phyloP scores from a whole-genome alignment of 495 filamentous ascomycete species.

The Xylaria flabelliformis region DNA sequence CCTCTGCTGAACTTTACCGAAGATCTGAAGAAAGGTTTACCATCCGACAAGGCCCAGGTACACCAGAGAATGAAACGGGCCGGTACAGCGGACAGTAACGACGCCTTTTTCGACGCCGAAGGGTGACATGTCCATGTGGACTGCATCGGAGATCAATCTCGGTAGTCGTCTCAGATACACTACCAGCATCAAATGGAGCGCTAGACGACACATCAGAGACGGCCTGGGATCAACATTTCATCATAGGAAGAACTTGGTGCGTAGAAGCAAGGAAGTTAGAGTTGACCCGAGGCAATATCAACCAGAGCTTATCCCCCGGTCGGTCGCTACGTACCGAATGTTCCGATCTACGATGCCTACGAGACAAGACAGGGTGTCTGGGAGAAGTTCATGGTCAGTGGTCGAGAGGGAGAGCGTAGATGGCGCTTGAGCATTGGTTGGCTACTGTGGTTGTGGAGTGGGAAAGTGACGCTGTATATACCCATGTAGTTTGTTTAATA shows the following conservation, averaged over 20 bases:
- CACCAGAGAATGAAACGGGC: constrained; percentile 25
- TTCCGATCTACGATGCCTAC: not conserved
- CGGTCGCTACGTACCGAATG: not conserved
- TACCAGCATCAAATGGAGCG: not conserved
- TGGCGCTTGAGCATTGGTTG: not conserved
- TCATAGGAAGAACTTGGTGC: not conserved
- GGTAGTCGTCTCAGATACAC: not conserved
- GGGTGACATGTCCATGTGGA: constrained; percentile 15
- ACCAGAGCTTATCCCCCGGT: not conserved
- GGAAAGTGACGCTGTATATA: constrained; percentile 21
- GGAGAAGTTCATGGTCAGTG: not conserved
- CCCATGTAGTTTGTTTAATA: constrained; percentile 25
- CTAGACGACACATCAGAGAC: not conserved
- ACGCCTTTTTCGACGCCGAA: constrained; percentile 39
- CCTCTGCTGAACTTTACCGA: constrained; percentile 59
- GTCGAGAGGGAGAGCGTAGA: not conserved
- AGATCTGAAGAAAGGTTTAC: constrained; percentile 55
- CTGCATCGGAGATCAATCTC: no score
- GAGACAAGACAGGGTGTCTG: not conserved
- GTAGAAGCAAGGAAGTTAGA: not conserved
- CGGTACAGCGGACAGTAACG: constrained; percentile 33
- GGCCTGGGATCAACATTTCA: not conserved
- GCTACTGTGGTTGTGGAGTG: not conserved
- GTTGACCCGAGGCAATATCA: not conserved
- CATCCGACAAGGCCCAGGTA: constrained; percentile 40